Conservation (phyloP, 2,329 filamentous ascomycete genomes). For the Colletotrichum magnum region DNA sequence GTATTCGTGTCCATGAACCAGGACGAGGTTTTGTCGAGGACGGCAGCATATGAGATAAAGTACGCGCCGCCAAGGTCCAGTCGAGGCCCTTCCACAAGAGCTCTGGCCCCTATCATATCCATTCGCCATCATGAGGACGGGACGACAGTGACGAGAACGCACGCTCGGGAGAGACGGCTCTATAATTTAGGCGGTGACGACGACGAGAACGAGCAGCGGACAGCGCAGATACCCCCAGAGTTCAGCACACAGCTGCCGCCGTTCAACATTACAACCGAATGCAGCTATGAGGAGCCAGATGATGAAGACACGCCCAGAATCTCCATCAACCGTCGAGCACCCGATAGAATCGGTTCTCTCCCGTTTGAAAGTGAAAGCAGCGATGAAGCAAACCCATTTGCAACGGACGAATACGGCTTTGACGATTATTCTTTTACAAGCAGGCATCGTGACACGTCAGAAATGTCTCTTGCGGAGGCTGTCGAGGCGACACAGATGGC, state of each 20-base stretch:
- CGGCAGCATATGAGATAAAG: slow-evolving; percentile 81
- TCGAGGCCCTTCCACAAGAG: slow-evolving; percentile 39
- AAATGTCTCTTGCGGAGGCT: slow-evolving; percentile 55
- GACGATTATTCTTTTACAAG: slow-evolving; percentile 46
- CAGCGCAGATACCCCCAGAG: slow-evolving; percentile 70
- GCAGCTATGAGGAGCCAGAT: slow-evolving; percentile 71
- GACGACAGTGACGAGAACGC: slow-evolving; percentile 60
- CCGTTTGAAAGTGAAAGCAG: slow-evolving; percentile 68
- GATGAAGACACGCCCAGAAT: slow-evolving; percentile 43
- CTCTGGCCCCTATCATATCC: slow-evolving; percentile 59
- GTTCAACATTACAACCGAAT: slow-evolving; percentile 71
- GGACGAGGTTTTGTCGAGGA: slow-evolving; percentile 80
- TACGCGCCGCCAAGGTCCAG: slow-evolving; percentile 60
- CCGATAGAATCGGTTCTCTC: slow-evolving; percentile 67
- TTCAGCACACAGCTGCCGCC: slow-evolving; percentile 64
- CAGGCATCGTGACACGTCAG: slow-evolving; percentile 42
- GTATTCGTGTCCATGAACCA: slow-evolving; percentile 91
- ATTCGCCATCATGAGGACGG: slow-evolving; percentile 68
- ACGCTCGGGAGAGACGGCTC: slow-evolving; percentile 60
- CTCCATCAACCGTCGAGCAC: slow-evolving; percentile 54
- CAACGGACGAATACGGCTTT: slow-evolving; percentile 51
- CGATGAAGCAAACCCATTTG: slow-evolving; percentile 49
- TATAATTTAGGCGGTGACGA: slow-evolving; percentile 60
- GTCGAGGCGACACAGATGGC: slow-evolving; percentile 65
- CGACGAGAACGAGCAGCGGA: slow-evolving; percentile 60